Evolutionary conservation across 208 protist genomes (phyloP), one percentile per base, ranked within the genome.

Genomic region (Jaenimonas drosophilae): DNA sequence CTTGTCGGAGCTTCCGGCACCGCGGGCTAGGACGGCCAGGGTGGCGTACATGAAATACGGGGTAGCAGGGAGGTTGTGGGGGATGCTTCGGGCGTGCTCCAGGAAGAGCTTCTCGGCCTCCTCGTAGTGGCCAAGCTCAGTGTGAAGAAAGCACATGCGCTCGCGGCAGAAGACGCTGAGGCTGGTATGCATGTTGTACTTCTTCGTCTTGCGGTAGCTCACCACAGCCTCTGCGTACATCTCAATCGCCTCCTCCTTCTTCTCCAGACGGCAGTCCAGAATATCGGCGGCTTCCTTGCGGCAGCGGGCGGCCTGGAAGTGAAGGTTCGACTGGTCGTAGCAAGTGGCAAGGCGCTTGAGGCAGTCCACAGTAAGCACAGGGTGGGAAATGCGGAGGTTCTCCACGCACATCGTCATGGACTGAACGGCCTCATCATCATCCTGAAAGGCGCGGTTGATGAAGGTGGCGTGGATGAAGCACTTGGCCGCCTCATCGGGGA

Each of bases 251-350:
- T 38, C 32, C 17, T 28, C 56, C 9, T 57, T 59, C 3, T 76
- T 58, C 0, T 46, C 53, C 30, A 89, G 41, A 11, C 53, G 54
- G 7, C 59, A 26, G 26, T 90, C 81, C 17, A 76, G 33, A 3
- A 90, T 23, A 32, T 74, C 57, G 0, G 74, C 81, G 11, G 70
- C 62, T 4, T 87, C 74, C 32, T 69, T 77, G 25, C 61, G 54
- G 49, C 81, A 90, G n/a, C 70, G 67, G 0, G 81, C 81, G 0
- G 81, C 62, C 53, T 90, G 81, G 36, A 72, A 68, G 16, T 38
- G 50, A 31, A 79, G 60, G 2, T 70, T 50, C 3, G 17, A 23
- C 19, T 30, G 1, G n/a, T 34, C 52, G 52, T 84, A 75, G 31
- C 56, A 59, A 40, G 33, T 45, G 7, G 72, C 52, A 20, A 87